Evolutionary conservation across 441 rosid species (phyloP).

Genomic region (Raphanus hybrid): DNA sequence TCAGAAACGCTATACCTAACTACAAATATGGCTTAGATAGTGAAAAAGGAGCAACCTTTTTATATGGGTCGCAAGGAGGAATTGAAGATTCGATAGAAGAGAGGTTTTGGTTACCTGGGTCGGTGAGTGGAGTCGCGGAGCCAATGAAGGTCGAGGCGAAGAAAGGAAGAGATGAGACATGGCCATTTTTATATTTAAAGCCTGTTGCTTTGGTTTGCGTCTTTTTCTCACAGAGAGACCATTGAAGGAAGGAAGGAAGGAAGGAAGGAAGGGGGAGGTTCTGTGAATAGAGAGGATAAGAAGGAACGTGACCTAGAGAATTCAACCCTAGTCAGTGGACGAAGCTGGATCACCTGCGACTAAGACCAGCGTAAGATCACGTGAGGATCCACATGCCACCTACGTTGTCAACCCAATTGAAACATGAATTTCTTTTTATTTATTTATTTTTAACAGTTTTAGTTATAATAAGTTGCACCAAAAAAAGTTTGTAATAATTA

Average conservation of each 20-base stretch:
- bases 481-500: too few species aligned
- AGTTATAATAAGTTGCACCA: too few species aligned
- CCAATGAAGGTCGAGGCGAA: constrained; percentile 21
- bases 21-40: background rate
- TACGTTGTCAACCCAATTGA: background rate
- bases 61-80: background rate
- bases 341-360: background rate
- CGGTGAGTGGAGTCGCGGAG: constrained; percentile 30
- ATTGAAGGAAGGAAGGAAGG: background rate
- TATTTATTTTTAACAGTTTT: too few species aligned
- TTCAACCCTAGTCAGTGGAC: background rate
- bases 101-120: constrained; percentile 28
- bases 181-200: background rate
- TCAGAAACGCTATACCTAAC: constrained; percentile 1
- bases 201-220: background rate
- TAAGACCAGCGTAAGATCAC: constrained; percentile 15
- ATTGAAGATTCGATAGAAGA: constrained; percentile 17
- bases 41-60: background rate
- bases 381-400: background rate
- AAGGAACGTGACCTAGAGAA: background rate
- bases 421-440: background rate
- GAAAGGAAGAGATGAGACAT: constrained; percentile 39
- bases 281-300: constrained; percentile 27
- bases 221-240: constrained; percentile 8
- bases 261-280: background rate